phyloP scores from a whole-genome alignment of 1,284 basidiomycete genomes.

The Schizophyllum commune region DNA sequence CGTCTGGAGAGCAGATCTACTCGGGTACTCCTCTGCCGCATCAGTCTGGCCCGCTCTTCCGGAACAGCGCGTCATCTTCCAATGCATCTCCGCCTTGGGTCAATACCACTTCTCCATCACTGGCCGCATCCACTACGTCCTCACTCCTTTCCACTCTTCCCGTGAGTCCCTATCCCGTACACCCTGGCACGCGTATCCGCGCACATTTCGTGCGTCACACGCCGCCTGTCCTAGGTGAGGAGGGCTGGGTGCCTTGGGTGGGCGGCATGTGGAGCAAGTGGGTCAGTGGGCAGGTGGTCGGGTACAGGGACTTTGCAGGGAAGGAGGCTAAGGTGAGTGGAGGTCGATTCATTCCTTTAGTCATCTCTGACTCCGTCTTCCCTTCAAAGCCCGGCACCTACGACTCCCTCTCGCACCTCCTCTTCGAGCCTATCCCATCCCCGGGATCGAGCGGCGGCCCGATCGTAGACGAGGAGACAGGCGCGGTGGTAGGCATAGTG shows the following conservation, averaged over 20 bases:
- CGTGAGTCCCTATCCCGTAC: conserved; percentile 61
- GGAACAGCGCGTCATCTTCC: neutral
- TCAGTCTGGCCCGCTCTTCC: neutral
- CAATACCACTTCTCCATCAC: too few species aligned
- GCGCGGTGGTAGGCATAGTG: conserved; percentile 64
- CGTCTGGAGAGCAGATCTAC: neutral
- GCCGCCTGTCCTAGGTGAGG: conserved; percentile 24
- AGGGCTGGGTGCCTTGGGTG: conserved; percentile 45
- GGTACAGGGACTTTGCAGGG: conserved; percentile 55
- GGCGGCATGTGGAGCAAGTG: conserved; percentile 48
- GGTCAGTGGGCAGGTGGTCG: conserved; percentile 42
- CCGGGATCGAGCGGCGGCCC: conserved; percentile 69
- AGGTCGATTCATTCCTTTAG: too few species aligned
- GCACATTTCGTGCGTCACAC: conserved; percentile 49
- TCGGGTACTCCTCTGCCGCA: neutral
- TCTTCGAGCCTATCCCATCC: conserved; percentile 51
- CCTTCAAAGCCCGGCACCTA: conserved; percentile 55
- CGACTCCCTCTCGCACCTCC: conserved; percentile 54
- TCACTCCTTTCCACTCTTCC: conserved; percentile 39
- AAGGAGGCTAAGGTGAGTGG: conserved; percentile 43
- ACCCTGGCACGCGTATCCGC: conserved; percentile 38
- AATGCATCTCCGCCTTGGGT: too few species aligned
- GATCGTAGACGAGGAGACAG: conserved; percentile 55
- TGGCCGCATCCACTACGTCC: conserved; percentile 13
- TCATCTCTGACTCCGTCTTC: neutral